Evolutionary conservation across 371 early-diverging fungal genomes (phyloP).

Genomic region (Rhizopus microsporus): DNA sequence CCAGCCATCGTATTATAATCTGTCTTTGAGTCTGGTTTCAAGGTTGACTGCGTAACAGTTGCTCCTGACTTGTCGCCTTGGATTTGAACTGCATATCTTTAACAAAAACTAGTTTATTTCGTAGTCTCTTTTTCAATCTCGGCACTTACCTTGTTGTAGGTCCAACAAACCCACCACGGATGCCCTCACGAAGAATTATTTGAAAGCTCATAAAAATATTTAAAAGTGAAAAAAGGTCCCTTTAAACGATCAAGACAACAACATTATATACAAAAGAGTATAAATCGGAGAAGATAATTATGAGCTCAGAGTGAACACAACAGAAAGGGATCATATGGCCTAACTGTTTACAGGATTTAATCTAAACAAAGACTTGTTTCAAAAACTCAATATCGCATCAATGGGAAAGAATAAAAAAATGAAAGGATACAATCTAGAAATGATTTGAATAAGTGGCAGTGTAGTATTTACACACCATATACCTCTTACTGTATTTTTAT

Average conservation of each 20-base stretch:
- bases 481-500: no score
- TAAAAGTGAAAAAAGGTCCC: neutral
- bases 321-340: neutral
- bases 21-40: constrained; percentile 31
- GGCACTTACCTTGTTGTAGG: constrained; percentile 41
- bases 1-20: constrained; percentile 36
- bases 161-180: constrained; percentile 46
- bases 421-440: no score
- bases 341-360: neutral
- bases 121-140: neutral
- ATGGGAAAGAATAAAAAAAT: no score
- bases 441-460: no score
- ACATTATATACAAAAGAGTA: neutral
- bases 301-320: neutral
- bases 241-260: neutral
- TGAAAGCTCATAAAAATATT: constrained; percentile 19
- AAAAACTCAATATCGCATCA: no score
- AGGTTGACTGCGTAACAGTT: constrained; percentile 30
- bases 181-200: constrained; percentile 45
- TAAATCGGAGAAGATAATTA: neutral
- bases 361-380: no score
- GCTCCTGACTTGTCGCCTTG: constrained; percentile 38
- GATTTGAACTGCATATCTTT: constrained; percentile 43
- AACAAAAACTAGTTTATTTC: neutral
- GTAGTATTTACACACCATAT: no score